phyloP scores from a whole-genome alignment of 2,329 filamentous ascomycete species.

The Keithomyces neogunnii region DNA sequence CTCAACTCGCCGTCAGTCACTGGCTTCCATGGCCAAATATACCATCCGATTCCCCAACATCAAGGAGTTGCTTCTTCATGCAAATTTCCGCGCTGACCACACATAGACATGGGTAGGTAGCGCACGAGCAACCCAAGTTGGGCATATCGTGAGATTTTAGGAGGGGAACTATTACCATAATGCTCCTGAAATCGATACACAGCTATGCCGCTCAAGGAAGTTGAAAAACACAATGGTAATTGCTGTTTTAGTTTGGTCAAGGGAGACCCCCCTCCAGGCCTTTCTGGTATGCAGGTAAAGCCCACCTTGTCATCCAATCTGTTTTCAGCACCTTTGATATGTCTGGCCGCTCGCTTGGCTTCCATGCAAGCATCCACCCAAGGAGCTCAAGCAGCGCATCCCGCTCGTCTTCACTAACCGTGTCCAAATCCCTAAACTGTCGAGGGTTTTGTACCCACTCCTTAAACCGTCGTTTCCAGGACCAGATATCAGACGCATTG shows the following conservation, averaged over 20 bases:
- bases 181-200: too few species aligned
- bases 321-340: constrained; percentile 5
- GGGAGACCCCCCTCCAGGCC: neutral
- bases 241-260: neutral
- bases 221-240: too few species aligned
- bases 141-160: too few species aligned
- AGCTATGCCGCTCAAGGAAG: too few species aligned
- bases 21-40: too few species aligned
- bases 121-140: too few species aligned
- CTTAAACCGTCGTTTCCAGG: constrained; percentile 12
- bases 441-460: constrained; percentile 12
- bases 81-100: too few species aligned
- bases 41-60: too few species aligned
- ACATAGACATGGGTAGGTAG: too few species aligned
- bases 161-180: too few species aligned
- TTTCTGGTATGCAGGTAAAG: constrained; percentile 11
- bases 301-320: constrained; percentile 11
- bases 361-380: constrained; percentile 12
- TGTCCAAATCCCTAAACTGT: constrained; percentile 5
- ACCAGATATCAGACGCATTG: constrained; percentile 8
- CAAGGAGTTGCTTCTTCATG: too few species aligned
- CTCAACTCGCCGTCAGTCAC: too few species aligned
- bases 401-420: constrained; percentile 8
- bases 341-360: constrained; percentile 8
- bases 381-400: constrained; percentile 7